These are phyloP conservation scores for Xylaria telfairii DNA, from an alignment of 495 filamentous ascomycete genomes.

Conservation along the genomic window DNA sequence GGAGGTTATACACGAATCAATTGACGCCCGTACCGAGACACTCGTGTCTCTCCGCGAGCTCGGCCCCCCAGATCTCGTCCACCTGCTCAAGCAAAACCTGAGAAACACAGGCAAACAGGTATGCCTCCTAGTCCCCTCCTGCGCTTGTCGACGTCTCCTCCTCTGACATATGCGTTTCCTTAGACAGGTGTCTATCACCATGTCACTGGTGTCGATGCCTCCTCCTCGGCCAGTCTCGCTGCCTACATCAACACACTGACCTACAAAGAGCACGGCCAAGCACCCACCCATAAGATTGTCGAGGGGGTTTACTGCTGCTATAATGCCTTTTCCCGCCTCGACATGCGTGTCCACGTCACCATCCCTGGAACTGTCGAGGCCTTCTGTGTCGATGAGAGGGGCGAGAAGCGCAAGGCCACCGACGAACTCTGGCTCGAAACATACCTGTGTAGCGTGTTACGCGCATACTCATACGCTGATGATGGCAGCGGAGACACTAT, in stretches of 20 bases:
- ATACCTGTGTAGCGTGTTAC: conserved; percentile 89
- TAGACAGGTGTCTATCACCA: conserved; percentile 95
- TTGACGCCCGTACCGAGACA: conserved; percentile 88
- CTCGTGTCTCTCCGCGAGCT: conserved; percentile 85
- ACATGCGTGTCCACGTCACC: conserved; percentile 97
- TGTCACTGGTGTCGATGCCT: conserved; percentile 97
- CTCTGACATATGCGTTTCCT: conserved; percentile 26
- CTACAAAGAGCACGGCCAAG: conserved; percentile 82
- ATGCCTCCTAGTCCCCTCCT: conserved; percentile 28
- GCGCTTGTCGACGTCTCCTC: neutral
- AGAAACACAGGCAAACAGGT: conserved; percentile 70
- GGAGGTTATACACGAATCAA: conserved; percentile 83
- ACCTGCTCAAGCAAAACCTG: conserved; percentile 85
- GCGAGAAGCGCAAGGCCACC: conserved; percentile 88
- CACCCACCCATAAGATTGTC: conserved; percentile 80
- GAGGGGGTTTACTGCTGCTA: conserved; percentile 98
- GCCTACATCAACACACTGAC: conserved; percentile 98
- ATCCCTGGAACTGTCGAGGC: conserved; percentile 95
- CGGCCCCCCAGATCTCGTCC: conserved; percentile 93
- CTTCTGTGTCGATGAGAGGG: conserved; percentile 95
- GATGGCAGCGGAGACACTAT: conserved; percentile 90
- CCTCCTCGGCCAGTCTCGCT: conserved; percentile 93
- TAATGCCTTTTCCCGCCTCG: conserved; percentile 97
- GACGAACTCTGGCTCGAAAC: conserved; percentile 97
- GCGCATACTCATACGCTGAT: conserved; percentile 96